A percentile compares a stretch with the other conserved stretches of the same genome.
Evolutionary conservation across 805 yeast species (phyloP).

Genomic region (Ogataea henricii): DNA sequence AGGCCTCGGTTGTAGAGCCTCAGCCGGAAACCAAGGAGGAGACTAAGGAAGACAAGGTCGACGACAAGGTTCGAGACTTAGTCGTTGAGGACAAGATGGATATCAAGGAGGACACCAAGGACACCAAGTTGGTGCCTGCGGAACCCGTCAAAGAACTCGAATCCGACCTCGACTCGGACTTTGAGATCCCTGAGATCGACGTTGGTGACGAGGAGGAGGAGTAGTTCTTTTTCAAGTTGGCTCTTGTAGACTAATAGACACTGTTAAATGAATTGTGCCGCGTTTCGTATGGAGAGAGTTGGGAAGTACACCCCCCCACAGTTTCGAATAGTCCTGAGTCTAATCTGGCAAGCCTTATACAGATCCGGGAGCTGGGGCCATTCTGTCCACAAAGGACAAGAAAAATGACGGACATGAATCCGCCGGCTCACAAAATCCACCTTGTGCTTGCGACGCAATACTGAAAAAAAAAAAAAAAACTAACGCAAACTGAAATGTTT

Average conservation of each 20-base stretch:
- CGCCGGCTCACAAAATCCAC: slow-evolving; percentile 23
- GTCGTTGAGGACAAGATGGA: no score
- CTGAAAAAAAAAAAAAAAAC: slow-evolving; percentile 5
- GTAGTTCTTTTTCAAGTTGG: no score
- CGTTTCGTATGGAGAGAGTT: slow-evolving; percentile 11
- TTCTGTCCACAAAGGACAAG: slow-evolving; percentile 7
- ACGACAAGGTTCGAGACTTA: neutral
- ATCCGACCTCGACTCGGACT: slow-evolving; percentile 35
- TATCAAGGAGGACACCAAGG: no score
- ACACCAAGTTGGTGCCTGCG: no score
- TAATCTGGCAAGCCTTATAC: slow-evolving; percentile 30
- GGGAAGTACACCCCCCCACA: slow-evolving; percentile 10
- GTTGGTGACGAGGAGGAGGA: slow-evolving; percentile 33
- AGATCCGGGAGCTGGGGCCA: slow-evolving; percentile 20
- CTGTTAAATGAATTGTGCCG: neutral
- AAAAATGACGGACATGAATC: neutral
- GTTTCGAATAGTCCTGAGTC: slow-evolving; percentile 17
- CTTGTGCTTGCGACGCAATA: slow-evolving; percentile 20
- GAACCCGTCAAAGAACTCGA: slow-evolving; percentile 12
- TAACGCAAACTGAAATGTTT: neutral
- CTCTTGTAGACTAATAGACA: slow-evolving; percentile 1
- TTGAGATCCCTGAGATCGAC: slow-evolving; percentile 40
- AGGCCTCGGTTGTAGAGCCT: no score
- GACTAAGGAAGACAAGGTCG: no score
- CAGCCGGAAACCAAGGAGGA: no score